phyloP scores from a whole-genome alignment of 164 flowering plant species.

The Santalum album region DNA sequence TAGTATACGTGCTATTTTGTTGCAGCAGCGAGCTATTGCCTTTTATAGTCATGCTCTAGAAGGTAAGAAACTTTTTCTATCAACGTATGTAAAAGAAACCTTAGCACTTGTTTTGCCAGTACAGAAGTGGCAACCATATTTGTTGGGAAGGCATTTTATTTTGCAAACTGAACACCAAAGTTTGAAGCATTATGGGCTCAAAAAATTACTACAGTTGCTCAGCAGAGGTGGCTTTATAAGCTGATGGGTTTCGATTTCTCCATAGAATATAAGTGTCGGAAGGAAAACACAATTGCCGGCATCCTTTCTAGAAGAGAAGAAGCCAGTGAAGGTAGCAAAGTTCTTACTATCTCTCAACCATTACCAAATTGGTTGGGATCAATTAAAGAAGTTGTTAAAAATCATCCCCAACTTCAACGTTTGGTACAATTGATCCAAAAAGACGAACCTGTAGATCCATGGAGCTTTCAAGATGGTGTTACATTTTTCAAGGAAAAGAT shows the following conservation, averaged over 20 bases:
- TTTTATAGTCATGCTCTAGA: background rate
- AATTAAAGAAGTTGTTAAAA: too few species aligned
- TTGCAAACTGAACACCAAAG: background rate
- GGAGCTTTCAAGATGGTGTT: too few species aligned
- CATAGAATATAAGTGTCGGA: background rate
- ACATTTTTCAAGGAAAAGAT: too few species aligned
- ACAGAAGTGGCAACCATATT: background rate
- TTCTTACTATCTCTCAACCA: too few species aligned
- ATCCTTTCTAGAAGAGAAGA: background rate
- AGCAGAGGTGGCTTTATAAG: slow-evolving; percentile 2
- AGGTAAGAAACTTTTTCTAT: background rate
- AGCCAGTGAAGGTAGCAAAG: too few species aligned
- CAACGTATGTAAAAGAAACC: slow-evolving; percentile 1
- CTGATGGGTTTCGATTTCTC: slow-evolving; percentile 6
- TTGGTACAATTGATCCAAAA: too few species aligned
- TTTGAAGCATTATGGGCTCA: background rate
- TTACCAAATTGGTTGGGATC: too few species aligned
- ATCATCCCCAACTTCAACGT: too few species aligned
- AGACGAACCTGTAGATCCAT: too few species aligned
- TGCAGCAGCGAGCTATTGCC: background rate
- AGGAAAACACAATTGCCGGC: slow-evolving; percentile 3
- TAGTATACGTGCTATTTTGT: background rate
- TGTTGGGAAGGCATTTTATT: slow-evolving; percentile 2
- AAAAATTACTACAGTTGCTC: background rate
- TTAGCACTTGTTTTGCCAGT: background rate